Base-by-base conservation (phyloP, 345 rosid genomes). In the Gossypium rotundifolium region DNA sequence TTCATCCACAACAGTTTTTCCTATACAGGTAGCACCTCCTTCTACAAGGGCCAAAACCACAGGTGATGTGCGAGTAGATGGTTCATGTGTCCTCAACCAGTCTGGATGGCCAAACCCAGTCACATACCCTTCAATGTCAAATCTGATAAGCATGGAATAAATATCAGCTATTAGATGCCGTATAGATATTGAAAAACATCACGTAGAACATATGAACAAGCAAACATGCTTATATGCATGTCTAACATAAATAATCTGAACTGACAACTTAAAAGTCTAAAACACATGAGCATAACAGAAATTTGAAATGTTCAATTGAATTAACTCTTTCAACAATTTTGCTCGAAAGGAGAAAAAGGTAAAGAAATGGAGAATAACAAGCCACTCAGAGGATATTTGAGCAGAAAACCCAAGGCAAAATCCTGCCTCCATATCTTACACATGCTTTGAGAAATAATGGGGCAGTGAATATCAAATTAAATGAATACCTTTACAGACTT, bases 91-190 rank as follows among this genome's bases (percentile, higher is more conserved):
- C 83, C 84, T 88, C 66, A 65, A 86, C 99, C 99, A 95, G 66
- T 95, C 96, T 16, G 97, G 97, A 85, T 93, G 96, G 59, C 99
- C 96, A 76, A 93, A 95, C 64, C 98, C 96, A 74, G 97, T 85
- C 74, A 91, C 96, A 72, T 84, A 76, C n/a, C 97, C 96, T 76
- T 88, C 87, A 49, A 95, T 81, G 75, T 93, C 96, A 79, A 93
- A 95, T 59, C 99, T 95, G 89, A 55, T 44, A 77, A 81, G 62
- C 59, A 74, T 58, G 74, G 73, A 1, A 58, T 4, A 54, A 1
- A 55, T 22, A 22, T 49, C 25, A 22, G 25, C 42, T 48, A 80
- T 72, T 51, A 73, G 65, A 68, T 51, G 11, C 22, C 64, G 11
- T 13, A 46, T 3, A 67, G 65, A 74, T 49, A 63, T 22, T 22